These are phyloP conservation scores for Suhomyces coccinellae DNA, from an alignment of 1,139 yeast species.

Conservation along the genomic window DNA sequence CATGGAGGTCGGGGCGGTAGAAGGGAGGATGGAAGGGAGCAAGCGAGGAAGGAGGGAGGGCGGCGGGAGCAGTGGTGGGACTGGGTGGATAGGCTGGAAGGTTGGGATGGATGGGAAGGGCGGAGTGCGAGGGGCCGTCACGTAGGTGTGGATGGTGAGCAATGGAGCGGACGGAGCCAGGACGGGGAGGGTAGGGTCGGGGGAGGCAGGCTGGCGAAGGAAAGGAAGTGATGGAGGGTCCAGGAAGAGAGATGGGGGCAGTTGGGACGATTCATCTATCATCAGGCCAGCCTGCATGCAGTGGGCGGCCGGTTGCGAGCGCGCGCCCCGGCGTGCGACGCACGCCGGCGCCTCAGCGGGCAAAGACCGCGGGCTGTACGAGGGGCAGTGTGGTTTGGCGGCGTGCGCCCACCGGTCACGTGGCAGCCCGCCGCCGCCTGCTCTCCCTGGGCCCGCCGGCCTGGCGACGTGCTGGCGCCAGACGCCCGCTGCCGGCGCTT, in stretches of 20 bases:
- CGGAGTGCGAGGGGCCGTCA: no score
- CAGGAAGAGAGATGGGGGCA: slow-evolving; percentile 1
- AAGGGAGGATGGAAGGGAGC: no score
- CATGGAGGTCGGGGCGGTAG: neutral
- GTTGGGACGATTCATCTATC: slow-evolving; percentile 1
- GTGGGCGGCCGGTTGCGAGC: neutral
- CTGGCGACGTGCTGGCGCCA: no score
- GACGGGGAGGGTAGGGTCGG: no score
- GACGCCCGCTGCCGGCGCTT: no score
- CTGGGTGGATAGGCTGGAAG: neutral
- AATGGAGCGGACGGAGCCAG: no score
- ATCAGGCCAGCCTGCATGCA: slow-evolving; percentile 8
- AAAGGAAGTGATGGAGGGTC: neutral
- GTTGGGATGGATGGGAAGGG: neutral
- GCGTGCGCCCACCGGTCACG: neutral
- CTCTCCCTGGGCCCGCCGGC: no score
- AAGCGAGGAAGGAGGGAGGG: no score
- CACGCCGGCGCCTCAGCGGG: no score
- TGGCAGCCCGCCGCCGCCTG: neutral
- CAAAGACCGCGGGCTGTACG: no score
- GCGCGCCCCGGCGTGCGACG: no score
- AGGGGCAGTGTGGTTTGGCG: neutral
- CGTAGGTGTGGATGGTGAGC: no score
- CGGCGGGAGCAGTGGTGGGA: neutral
- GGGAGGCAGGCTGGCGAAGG: neutral